A percentile compares a stretch with the other conserved stretches of the same genome.
Evolutionary conservation across 2,329 filamentous ascomycete species (phyloP).

Genomic region (Hypoxylon rubiginosum): DNA sequence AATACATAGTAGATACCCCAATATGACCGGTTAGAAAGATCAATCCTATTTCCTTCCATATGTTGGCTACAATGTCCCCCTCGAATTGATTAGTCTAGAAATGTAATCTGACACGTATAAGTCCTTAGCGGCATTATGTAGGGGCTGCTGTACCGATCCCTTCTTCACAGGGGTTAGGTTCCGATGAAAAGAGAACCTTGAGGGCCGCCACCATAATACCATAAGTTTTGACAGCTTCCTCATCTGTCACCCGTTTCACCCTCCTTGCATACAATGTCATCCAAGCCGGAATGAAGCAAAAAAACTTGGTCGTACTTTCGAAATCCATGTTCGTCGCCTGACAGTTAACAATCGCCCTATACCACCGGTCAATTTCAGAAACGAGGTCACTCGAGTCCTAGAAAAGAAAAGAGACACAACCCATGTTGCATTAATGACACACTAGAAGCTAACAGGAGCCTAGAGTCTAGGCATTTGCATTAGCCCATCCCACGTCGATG

Average conservation of each 20-base stretch:
- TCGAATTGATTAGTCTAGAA: background rate
- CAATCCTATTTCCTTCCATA: background rate
- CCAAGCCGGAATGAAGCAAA: background rate
- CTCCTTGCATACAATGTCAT: slow-evolving; percentile 1
- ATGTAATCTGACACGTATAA: background rate
- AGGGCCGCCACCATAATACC: slow-evolving; percentile 22
- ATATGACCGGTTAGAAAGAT: background rate
- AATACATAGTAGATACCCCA: background rate
- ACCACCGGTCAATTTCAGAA: background rate
- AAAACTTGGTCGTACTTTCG: background rate
- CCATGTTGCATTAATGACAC: slow-evolving; percentile 10
- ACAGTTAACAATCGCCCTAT: slow-evolving; percentile 2
- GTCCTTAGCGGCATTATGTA: slow-evolving; percentile 1
- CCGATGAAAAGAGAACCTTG: slow-evolving; percentile 34
- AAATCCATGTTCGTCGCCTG: background rate
- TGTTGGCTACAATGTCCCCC: background rate
- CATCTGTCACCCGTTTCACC: slow-evolving; percentile 4
- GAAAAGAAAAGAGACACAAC: slow-evolving; percentile 15
- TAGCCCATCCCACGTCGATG: slow-evolving; percentile 14
- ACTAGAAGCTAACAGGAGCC: slow-evolving; percentile 3
- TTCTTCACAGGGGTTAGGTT: slow-evolving; percentile 23
- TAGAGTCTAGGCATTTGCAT: slow-evolving; percentile 11
- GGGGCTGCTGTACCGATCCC: slow-evolving; percentile 14
- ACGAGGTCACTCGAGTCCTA: background rate
- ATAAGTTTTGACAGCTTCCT: slow-evolving; percentile 30